Conservation (phyloP, 75 land plant species). For the Isoetes taiwanensis region DNA sequence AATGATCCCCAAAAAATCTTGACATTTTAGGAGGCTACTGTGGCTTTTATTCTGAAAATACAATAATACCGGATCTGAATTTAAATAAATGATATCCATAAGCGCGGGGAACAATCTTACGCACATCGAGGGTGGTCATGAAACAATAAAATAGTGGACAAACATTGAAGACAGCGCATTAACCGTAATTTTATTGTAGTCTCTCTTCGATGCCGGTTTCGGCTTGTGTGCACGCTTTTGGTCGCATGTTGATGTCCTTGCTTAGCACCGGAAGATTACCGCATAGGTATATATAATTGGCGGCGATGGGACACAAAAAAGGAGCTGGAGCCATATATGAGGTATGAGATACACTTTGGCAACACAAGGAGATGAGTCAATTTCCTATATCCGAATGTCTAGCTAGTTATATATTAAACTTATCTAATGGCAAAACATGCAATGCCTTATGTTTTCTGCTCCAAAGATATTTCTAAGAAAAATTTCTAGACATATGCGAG, state of each 20-base stretch:
- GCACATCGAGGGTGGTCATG: conserved; percentile 92
- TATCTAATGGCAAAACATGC: too few relatives aligned
- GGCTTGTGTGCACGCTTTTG: too few relatives aligned
- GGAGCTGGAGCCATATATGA: conserved; percentile 72
- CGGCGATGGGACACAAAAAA: conserved; percentile 90
- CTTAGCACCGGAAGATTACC: too few relatives aligned
- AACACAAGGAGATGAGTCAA: background rate
- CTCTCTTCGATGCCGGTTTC: background rate
- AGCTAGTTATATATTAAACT: conserved; percentile 1
- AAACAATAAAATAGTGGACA: conserved; percentile 67
- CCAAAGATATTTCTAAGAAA: too few relatives aligned
- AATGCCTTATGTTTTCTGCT: too few relatives aligned
- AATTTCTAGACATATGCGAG: too few relatives aligned
- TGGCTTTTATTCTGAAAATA: conserved; percentile 84
- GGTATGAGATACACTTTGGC: conserved; percentile 27
- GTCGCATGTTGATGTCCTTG: background rate
- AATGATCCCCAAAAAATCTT: too few relatives aligned
- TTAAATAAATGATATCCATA: conserved; percentile 84
- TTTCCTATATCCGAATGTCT: conserved; percentile 1
- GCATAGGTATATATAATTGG: conserved; percentile 85
- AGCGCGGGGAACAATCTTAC: conserved; percentile 88
- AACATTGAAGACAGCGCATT: conserved; percentile 79
- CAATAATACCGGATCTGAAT: conserved; percentile 52
- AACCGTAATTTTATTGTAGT: conserved; percentile 29
- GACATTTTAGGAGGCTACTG: conserved; percentile 61